Base-by-base conservation (phyloP, 2,329 filamentous ascomycete species). In the Pseudogymnoascus sp. region DNA sequence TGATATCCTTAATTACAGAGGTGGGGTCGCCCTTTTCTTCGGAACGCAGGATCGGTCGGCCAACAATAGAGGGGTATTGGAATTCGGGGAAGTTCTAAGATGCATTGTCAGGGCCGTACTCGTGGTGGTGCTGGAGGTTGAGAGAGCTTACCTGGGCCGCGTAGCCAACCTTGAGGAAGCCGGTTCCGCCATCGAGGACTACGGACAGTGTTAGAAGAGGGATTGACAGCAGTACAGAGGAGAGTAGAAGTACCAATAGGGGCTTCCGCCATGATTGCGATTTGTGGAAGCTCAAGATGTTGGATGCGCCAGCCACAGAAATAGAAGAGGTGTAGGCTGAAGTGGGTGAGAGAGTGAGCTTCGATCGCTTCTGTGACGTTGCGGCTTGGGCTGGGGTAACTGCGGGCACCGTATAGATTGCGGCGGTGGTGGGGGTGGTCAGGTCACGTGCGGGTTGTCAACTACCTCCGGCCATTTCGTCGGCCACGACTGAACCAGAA, bases 121-220 rank as follows among this genome's bases (percentile, higher is more conserved):
- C 31, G 16, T 36, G 31, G 25, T 14, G 34, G 28, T 54, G 51
- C 64, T 37, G 66, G 63, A 36, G 64, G 4, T 54, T 11, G 36
- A 37, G 48, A 43, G 60, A 54, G 34, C 62, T 34, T 79, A 89
- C 87, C 81, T 89, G 93, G 74, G 90, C 95, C 75, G 95, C 95
- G 82, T 98, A 99, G 78, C 95, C 95, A 80, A 96, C 95, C 81
- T 99, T 99, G 79, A 99, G 89, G 85, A 99, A 99, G 79, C 95
- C 95, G 76, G 95, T 99, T 79, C 95, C 95, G 85, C 95, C 95
- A 84, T 99, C 95, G 85, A 99, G 93, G 77, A 99, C 95, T 98
- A 76, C 62, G 62, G 31, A 19, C 16, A 19, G 51, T 57, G 51
- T 57, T 57, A 57, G 51, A 57, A 34, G 51, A 57, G 31, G 43